Percentiles rank a stretch among this genome's conserved stretches.
Conservation (phyloP, 768 basidiomycete genomes). For the Termitomyces bulborhizus region DNA sequence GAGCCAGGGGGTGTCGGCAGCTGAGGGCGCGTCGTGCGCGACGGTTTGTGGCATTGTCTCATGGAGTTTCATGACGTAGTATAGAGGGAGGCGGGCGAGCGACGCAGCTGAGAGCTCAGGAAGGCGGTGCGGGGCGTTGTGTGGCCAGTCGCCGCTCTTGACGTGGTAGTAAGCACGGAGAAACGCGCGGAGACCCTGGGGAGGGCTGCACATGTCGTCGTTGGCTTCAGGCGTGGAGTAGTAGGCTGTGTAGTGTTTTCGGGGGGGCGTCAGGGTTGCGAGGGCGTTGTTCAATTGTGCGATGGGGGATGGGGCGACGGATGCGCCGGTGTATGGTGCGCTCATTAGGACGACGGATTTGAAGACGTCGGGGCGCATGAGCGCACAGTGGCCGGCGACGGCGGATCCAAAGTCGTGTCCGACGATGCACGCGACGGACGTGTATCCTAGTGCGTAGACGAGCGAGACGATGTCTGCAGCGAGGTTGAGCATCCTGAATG, state of each 20-base stretch:
- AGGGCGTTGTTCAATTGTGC: slow-evolving; percentile 18
- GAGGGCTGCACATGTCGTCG: slow-evolving; percentile 34
- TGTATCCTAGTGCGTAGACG: slow-evolving; percentile 44
- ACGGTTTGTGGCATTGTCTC: slow-evolving; percentile 49
- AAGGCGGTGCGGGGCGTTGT: slow-evolving; percentile 35
- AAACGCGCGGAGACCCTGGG: slow-evolving; percentile 39
- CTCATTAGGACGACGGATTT: slow-evolving; percentile 54
- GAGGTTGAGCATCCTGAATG: slow-evolving; percentile 46
- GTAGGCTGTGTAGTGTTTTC: slow-evolving; percentile 54
- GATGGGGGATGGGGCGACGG: slow-evolving; percentile 15
- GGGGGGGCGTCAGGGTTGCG: slow-evolving; percentile 37
- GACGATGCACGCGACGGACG: slow-evolving; percentile 39
- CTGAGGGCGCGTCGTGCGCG: slow-evolving; percentile 25
- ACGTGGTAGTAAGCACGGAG: slow-evolving; percentile 50
- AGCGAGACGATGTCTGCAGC: slow-evolving; percentile 47
- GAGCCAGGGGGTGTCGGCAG: slow-evolving; percentile 35
- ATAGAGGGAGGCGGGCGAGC: slow-evolving; percentile 42
- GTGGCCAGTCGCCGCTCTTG: slow-evolving; percentile 49
- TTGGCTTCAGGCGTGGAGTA: slow-evolving; percentile 42
- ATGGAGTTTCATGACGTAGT: slow-evolving; percentile 56
- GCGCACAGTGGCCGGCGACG: slow-evolving; percentile 47
- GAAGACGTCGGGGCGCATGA: slow-evolving; percentile 52
- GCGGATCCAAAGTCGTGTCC: slow-evolving; percentile 58
- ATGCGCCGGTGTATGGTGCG: slow-evolving; percentile 44
- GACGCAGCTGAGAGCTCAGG: slow-evolving; percentile 23